Evolutionary conservation across 345 rosid genomes (phyloP).

Genomic region (Mercurialis annua): DNA sequence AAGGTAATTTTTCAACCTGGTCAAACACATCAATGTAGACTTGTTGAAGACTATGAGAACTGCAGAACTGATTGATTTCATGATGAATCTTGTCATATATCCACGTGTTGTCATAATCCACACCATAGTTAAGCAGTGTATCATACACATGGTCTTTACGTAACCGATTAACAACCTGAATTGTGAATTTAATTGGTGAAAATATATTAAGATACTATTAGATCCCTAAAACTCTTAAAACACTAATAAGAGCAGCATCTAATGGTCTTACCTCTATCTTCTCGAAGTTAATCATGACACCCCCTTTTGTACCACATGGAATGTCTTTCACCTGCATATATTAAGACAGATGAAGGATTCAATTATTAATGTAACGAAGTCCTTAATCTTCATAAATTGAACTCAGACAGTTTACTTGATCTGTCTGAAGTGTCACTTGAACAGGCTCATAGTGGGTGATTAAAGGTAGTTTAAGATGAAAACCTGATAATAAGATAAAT

Average conservation of each 20-base stretch:
- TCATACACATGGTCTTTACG: conserved; percentile 77
- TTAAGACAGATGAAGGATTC: neutral
- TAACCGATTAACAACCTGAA: conserved; percentile 83
- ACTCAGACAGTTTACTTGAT: conserved; percentile 45
- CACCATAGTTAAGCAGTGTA: conserved; percentile 77
- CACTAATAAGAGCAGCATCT: neutral
- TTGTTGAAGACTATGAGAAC: conserved; percentile 89
- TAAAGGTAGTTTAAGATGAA: conserved; percentile 76
- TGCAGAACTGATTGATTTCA: conserved; percentile 97
- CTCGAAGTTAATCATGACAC: conserved; percentile 91
- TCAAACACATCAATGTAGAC: conserved; percentile 95
- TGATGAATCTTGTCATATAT: conserved; percentile 97
- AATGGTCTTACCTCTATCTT: conserved; percentile 68
- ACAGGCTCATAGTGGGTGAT: conserved; percentile 82
- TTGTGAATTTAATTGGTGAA: conserved; percentile 14
- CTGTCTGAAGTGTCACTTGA: conserved; percentile 94
- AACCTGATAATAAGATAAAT: conserved; percentile 43
- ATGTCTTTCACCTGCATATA: conserved; percentile 75
- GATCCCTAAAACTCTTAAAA: neutral
- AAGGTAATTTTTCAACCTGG: conserved; percentile 48
- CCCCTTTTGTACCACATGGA: conserved; percentile 98
- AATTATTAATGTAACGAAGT: conserved; percentile 13
- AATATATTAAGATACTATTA: no score
- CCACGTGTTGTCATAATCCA: conserved; percentile 87
- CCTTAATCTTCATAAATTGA: neutral